phyloP scores from a whole-genome alignment of 2,329 filamentous ascomycete species.

The Claviceps digitariae region DNA sequence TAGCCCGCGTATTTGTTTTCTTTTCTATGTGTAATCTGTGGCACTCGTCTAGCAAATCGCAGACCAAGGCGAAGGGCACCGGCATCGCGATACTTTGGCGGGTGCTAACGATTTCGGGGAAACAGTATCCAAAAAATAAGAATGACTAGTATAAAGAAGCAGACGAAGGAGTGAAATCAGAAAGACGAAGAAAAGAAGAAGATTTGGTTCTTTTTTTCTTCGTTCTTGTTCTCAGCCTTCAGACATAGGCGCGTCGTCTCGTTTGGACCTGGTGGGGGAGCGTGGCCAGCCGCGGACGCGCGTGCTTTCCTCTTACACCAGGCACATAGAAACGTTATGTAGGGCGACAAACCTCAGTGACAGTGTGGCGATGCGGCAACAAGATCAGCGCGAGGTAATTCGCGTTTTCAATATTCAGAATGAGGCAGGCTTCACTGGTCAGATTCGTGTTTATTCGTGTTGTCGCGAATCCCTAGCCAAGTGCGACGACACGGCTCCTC shows the following conservation, averaged over 20 bases:
- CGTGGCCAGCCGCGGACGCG: neutral
- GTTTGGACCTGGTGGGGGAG: neutral
- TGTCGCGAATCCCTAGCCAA: neutral
- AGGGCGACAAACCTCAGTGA: neutral
- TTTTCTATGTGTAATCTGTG: slow-evolving; percentile 30
- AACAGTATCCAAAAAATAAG: neutral
- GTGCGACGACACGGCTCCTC: neutral
- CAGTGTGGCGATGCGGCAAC: neutral
- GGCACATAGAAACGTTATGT: neutral
- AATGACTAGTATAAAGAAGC: too few species aligned
- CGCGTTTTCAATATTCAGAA: neutral
- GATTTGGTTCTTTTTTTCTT: neutral
- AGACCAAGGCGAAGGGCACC: slow-evolving; percentile 56
- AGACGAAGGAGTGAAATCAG: too few species aligned
- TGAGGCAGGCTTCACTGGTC: neutral
- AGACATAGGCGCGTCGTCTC: neutral
- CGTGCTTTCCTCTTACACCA: neutral
- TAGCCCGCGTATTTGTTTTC: slow-evolving; percentile 21
- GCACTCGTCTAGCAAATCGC: slow-evolving; percentile 58
- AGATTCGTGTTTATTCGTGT: slow-evolving; percentile 8
- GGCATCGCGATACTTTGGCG: slow-evolving; percentile 34
- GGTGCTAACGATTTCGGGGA: neutral
- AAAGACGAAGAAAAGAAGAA: too few species aligned
- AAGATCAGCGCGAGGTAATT: neutral
- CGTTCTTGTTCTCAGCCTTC: neutral